A percentile compares a stretch with the other conserved stretches of the same genome.
Evolutionary conservation across 2,329 filamentous ascomycete species (phyloP).

Genomic region (Calonectria pseudoturangicola): DNA sequence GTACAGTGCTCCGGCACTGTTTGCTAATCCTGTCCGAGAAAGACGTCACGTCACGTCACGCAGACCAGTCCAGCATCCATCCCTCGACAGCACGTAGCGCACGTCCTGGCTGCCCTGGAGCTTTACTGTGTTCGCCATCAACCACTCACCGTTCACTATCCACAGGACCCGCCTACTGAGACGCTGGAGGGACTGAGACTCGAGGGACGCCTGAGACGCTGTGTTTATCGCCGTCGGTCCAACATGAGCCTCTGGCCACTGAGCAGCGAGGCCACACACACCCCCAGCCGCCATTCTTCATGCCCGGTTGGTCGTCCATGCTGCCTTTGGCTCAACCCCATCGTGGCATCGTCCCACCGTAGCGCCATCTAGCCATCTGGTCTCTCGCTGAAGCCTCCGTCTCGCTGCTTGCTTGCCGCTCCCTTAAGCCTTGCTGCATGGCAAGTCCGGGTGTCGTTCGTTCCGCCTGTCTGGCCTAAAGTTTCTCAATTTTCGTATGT

Average conservation of each 20-base stretch:
- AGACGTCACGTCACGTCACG: constrained; percentile 50
- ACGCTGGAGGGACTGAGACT: constrained; percentile 32
- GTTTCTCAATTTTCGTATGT: constrained; percentile 11
- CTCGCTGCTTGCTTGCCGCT: constrained; percentile 22
- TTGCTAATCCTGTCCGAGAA: constrained; percentile 44
- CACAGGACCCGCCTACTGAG: constrained; percentile 31
- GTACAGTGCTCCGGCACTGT: constrained; percentile 44
- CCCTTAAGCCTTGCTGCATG: constrained; percentile 28
- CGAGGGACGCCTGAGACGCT: constrained; percentile 38
- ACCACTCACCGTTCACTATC: constrained; percentile 28
- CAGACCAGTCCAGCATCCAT: constrained; percentile 41
- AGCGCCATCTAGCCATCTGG: constrained; percentile 49
- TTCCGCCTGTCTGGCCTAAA: constrained; percentile 2
- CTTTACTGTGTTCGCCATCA: constrained; percentile 30
- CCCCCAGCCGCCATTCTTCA: constrained; percentile 43
- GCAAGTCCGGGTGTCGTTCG: constrained; percentile 34
- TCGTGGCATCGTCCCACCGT: constrained; percentile 53
- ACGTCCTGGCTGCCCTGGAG: constrained; percentile 13
- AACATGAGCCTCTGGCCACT: constrained; percentile 29
- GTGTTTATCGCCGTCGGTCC: constrained; percentile 36
- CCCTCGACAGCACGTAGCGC: constrained; percentile 34
- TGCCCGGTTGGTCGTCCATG: constrained; percentile 42
- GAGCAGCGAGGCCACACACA: constrained; percentile 23
- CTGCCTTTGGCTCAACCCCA: constrained; percentile 21
- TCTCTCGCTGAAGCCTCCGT: constrained; percentile 20